Percentiles rank a stretch among this genome's conserved stretches.
phyloP scores from a whole-genome alignment of 108 stramenopile genomes.

The Mayamaea pseudoterrestris region DNA sequence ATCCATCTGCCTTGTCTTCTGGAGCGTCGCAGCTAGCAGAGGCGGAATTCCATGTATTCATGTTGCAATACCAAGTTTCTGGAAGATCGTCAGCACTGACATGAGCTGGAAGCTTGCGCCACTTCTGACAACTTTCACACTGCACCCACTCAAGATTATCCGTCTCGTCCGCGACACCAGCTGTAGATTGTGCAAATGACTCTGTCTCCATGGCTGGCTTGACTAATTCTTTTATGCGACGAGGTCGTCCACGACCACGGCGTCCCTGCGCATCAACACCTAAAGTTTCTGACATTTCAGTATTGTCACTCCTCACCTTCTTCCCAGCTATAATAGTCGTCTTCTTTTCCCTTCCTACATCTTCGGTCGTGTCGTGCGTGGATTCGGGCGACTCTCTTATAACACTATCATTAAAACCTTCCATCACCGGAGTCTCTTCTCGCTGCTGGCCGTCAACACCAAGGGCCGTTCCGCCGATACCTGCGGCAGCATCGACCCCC shows the following conservation, averaged over 20 bases:
- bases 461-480: neutral
- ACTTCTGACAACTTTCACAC: constrained; percentile 80
- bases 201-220: constrained; percentile 14
- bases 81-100: constrained; percentile 61
- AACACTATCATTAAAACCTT: neutral
- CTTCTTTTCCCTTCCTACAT: constrained; percentile 3
- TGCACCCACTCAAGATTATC: constrained; percentile 81
- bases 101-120: constrained; percentile 65
- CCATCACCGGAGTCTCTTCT: neutral
- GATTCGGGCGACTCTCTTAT: neutral
- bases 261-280: neutral
- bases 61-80: constrained; percentile 69
- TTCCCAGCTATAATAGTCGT: neutral
- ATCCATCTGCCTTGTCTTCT: constrained; percentile 63
- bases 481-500: constrained; percentile 4
- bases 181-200: neutral
- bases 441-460: constrained; percentile 6
- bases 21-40: constrained; percentile 58
- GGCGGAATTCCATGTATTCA: constrained; percentile 75
- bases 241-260: constrained; percentile 27
- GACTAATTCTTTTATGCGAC: constrained; percentile 15
- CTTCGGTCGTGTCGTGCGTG: constrained; percentile 1
- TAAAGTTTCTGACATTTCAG: too few species aligned
- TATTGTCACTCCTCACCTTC: neutral
- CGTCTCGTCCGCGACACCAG: constrained; percentile 20